A percentile compares a stretch with the other conserved stretches of the same genome.
These are phyloP conservation scores for Suhomyces coccinellae DNA, from an alignment of 1,139 yeast genomes.

Conservation along the genomic window DNA sequence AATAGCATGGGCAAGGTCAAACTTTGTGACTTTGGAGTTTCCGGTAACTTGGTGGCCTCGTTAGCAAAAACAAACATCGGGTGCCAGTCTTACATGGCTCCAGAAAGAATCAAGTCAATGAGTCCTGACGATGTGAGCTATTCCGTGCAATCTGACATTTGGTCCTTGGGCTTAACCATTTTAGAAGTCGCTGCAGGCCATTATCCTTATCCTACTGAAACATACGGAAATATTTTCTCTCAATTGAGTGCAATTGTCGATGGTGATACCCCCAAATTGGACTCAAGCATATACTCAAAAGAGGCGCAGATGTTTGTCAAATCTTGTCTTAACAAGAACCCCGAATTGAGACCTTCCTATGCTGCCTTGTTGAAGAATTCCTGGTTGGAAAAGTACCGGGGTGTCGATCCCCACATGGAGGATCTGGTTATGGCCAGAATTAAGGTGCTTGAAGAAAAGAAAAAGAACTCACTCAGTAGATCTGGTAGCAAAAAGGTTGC, in stretches of 20 bases:
- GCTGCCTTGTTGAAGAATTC: constrained; percentile 73
- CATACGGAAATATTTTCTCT: constrained; percentile 84
- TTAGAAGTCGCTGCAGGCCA: constrained; percentile 87
- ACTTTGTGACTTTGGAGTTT: constrained; percentile 94
- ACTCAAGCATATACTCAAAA: constrained; percentile 54
- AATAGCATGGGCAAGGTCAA: constrained; percentile 82
- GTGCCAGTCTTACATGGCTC: constrained; percentile 98
- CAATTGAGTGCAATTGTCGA: constrained; percentile 95
- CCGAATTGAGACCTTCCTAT: constrained; percentile 82
- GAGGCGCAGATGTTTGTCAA: constrained; percentile 82
- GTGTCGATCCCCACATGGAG: constrained; percentile 47
- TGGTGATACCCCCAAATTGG: constrained; percentile 86
- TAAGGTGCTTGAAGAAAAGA: constrained; percentile 29
- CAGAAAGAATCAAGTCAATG: constrained; percentile 77
- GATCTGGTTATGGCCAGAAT: constrained; percentile 37
- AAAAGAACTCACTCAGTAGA: constrained; percentile 16
- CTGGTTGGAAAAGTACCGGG: constrained; percentile 63
- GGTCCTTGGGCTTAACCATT: constrained; percentile 91
- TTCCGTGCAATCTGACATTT: constrained; percentile 92
- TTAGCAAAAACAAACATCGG: constrained; percentile 96
- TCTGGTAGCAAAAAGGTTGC: constrained; percentile 13
- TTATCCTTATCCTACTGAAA: constrained; percentile 95
- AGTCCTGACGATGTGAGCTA: constrained; percentile 72
- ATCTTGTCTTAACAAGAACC: constrained; percentile 77
- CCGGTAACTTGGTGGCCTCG: constrained; percentile 93